These are phyloP conservation scores for Paracoccidioides brasiliensis DNA, from an alignment of 2,329 filamentous ascomycete genomes.

Conservation along the genomic window DNA sequence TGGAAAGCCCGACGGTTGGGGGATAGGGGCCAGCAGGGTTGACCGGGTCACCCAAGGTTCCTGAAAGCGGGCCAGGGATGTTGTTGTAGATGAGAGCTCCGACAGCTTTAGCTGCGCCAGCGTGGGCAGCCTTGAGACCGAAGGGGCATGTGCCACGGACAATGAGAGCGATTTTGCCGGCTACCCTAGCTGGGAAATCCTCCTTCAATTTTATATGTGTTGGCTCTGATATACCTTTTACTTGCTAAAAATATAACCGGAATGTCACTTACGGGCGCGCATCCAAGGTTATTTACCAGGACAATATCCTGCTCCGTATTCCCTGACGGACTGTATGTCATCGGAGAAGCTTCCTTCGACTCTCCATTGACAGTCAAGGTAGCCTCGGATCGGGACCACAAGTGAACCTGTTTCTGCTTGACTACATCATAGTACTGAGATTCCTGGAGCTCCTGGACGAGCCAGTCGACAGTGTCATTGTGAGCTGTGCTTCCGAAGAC, in stretches of 20 bases:
- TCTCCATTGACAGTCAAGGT: constrained; percentile 8
- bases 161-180: constrained; percentile 57
- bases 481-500: constrained; percentile 14
- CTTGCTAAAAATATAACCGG: background rate
- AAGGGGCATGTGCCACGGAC: constrained; percentile 59
- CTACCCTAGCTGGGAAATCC: constrained; percentile 49
- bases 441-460: constrained; percentile 9
- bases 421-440: constrained; percentile 11
- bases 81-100: constrained; percentile 67
- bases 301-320: constrained; percentile 29
- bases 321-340: constrained; percentile 11
- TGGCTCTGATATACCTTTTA: background rate
- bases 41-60: constrained; percentile 52
- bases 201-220: constrained; percentile 16
- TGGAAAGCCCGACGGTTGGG: constrained; percentile 54
- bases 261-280: constrained; percentile 30
- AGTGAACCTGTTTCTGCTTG: constrained; percentile 11
- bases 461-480: constrained; percentile 11
- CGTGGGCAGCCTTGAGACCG: constrained; percentile 54
- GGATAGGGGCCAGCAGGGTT: constrained; percentile 43
- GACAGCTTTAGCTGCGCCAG: constrained; percentile 55
- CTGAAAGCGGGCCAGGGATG: constrained; percentile 47
- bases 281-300: constrained; percentile 51
- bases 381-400: constrained; percentile 9
- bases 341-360: constrained; percentile 5